phyloP scores from a whole-genome alignment of 2,329 filamentous ascomycete species.

The Penicillium sp. region DNA sequence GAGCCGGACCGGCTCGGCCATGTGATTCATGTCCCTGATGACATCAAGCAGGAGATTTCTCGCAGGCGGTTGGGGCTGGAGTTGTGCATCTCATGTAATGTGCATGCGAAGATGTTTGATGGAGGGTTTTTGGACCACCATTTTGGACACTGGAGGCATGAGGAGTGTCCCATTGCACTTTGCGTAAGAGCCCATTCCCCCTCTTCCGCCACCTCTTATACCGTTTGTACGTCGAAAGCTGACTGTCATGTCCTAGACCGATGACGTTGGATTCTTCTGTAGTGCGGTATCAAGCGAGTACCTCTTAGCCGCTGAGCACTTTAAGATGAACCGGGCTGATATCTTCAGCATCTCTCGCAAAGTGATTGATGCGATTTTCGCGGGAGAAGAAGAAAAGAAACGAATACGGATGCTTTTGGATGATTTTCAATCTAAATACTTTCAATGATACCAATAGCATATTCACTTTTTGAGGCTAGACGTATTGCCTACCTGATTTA shows the following conservation, averaged over 20 bases:
- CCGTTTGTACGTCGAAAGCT: slow-evolving; percentile 18
- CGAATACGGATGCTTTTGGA: slow-evolving; percentile 30
- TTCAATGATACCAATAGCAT: slow-evolving; percentile 5
- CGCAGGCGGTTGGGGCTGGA: slow-evolving; percentile 68
- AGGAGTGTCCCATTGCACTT: slow-evolving; percentile 66
- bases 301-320: slow-evolving; percentile 72
- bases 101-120: slow-evolving; percentile 72
- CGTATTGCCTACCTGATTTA: neutral
- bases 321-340: slow-evolving; percentile 57
- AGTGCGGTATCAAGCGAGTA: slow-evolving; percentile 80
- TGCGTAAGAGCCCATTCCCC: slow-evolving; percentile 62
- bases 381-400: slow-evolving; percentile 62
- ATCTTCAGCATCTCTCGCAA: slow-evolving; percentile 63
- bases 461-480: neutral
- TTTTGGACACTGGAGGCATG: slow-evolving; percentile 73
- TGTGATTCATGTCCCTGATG: slow-evolving; percentile 73
- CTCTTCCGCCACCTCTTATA: neutral
- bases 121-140: slow-evolving; percentile 73
- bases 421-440: slow-evolving; percentile 26
- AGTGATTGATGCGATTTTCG: slow-evolving; percentile 70
- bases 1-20: slow-evolving; percentile 73
- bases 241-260: slow-evolving; percentile 61
- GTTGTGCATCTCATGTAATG: slow-evolving; percentile 80
- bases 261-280: slow-evolving; percentile 82
- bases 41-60: slow-evolving; percentile 62